Evolutionary conservation across 495 filamentous ascomycete species (phyloP).

Genomic region (Aspergillus funiculosus): DNA sequence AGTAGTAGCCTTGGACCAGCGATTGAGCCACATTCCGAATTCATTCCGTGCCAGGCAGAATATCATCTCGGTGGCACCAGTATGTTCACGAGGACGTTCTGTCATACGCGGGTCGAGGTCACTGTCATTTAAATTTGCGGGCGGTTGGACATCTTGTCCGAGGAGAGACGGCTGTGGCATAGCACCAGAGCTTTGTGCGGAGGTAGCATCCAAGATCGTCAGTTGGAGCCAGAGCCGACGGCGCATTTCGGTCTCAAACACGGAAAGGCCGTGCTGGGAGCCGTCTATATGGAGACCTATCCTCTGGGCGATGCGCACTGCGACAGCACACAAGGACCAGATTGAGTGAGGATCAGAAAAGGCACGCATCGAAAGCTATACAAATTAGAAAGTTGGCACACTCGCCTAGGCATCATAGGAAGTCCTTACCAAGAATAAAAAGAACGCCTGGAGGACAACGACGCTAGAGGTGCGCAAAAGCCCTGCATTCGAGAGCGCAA

Average conservation of each 20-base stretch:
- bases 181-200: conserved; percentile 32
- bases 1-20: too few species aligned
- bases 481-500: conserved; percentile 42
- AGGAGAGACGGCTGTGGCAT: conserved; percentile 17
- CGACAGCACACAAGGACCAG: conserved; percentile 41
- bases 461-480: conserved; percentile 41
- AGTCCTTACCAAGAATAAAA: conserved; percentile 44
- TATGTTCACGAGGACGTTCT: conserved; percentile 44
- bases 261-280: conserved; percentile 27
- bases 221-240: conserved; percentile 40
- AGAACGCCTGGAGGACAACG: conserved; percentile 42
- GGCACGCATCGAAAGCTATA: conserved; percentile 28
- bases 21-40: too few species aligned
- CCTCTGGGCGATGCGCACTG: conserved; percentile 37
- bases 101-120: conserved; percentile 55
- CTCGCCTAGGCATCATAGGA: too few species aligned
- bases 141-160: conserved; percentile 29
- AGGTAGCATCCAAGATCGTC: conserved; percentile 28
- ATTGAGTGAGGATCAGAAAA: conserved; percentile 36
- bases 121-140: conserved; percentile 52
- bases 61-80: conserved; percentile 62
- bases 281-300: conserved; percentile 45
- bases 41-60: conserved; percentile 58
- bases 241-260: conserved; percentile 44
- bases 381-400: too few species aligned